Evolutionary conservation across 805 yeast genomes (phyloP).

Genomic region (Debaryomyces tyrocola): DNA sequence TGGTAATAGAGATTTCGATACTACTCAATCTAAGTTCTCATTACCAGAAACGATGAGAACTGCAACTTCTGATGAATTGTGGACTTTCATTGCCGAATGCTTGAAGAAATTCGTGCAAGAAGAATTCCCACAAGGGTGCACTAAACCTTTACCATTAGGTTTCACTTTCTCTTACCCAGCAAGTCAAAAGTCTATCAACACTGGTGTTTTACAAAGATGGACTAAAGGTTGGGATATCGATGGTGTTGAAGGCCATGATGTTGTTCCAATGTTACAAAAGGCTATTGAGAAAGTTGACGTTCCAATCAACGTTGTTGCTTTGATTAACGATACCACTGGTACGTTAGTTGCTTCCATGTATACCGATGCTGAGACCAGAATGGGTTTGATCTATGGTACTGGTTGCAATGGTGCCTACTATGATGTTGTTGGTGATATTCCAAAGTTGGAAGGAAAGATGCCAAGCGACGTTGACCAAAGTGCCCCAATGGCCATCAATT

Average conservation of each 20-base stretch:
- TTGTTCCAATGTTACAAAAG: constrained; percentile 84
- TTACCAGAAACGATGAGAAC: constrained; percentile 79
- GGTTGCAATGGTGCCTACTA: constrained; percentile 97
- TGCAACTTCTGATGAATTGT: constrained; percentile 72
- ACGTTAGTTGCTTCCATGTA: constrained; percentile 94
- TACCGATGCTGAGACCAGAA: constrained; percentile 81
- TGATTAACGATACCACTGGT: constrained; percentile 97
- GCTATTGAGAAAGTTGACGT: constrained; percentile 64
- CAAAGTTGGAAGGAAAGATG: constrained; percentile 74
- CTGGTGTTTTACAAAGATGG: constrained; percentile 92
- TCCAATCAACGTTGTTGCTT: constrained; percentile 85
- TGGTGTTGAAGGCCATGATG: constrained; percentile 92
- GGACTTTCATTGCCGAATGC: constrained; percentile 83
- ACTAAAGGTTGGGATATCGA: constrained; percentile 95
- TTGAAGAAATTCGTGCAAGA: constrained; percentile 68
- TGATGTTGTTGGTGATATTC: constrained; percentile 70
- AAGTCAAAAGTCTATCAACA: constrained; percentile 76
- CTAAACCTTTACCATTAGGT: constrained; percentile 72
- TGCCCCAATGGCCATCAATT: constrained; percentile 91
- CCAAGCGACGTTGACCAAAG: constrained; percentile 61
- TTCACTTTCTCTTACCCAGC: constrained; percentile 95
- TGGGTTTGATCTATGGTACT: constrained; percentile 97
- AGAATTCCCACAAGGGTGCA: constrained; percentile 67
- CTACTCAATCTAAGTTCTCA: constrained; percentile 81
- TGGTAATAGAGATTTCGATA: constrained; percentile 83